Conservation (phyloP, 768 basidiomycete genomes). For the Tylopilus felleus region DNA sequence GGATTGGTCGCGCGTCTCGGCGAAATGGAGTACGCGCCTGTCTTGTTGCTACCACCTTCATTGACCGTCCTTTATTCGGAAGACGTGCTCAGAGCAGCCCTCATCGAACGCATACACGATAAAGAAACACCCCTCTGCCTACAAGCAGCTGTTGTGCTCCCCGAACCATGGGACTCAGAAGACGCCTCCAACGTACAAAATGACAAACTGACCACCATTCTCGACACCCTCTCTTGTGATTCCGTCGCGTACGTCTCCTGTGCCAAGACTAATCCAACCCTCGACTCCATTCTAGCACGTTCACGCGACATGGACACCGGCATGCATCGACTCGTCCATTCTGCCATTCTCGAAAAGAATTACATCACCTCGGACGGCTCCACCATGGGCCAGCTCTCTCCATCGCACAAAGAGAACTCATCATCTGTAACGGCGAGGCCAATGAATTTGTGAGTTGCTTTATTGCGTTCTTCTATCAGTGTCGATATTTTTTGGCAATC, state of each 20-base stretch:
- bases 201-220: slow-evolving; percentile 44
- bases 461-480: too few species aligned
- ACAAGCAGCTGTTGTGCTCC: slow-evolving; percentile 75
- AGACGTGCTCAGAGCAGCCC: slow-evolving; percentile 57
- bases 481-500: too few species aligned
- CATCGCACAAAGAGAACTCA: slow-evolving; percentile 69
- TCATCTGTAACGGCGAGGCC: slow-evolving; percentile 83
- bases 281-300: slow-evolving; percentile 68
- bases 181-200: slow-evolving; percentile 45
- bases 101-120: slow-evolving; percentile 74
- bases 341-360: slow-evolving; percentile 48
- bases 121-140: slow-evolving; percentile 75
- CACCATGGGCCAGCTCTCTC: slow-evolving; percentile 58
- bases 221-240: slow-evolving; percentile 68
- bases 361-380: slow-evolving; percentile 29
- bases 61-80: slow-evolving; percentile 47
- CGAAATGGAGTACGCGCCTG: too few species aligned
- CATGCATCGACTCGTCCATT: slow-evolving; percentile 73
- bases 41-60: too few species aligned
- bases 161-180: slow-evolving; percentile 67
- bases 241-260: slow-evolving; percentile 62
- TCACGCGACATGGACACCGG: slow-evolving; percentile 75
- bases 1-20: too few species aligned
- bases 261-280: too few species aligned
- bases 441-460: too few species aligned